Conservation (phyloP, 805 yeast genomes). For the Saccharomycopsis babjevae region DNA sequence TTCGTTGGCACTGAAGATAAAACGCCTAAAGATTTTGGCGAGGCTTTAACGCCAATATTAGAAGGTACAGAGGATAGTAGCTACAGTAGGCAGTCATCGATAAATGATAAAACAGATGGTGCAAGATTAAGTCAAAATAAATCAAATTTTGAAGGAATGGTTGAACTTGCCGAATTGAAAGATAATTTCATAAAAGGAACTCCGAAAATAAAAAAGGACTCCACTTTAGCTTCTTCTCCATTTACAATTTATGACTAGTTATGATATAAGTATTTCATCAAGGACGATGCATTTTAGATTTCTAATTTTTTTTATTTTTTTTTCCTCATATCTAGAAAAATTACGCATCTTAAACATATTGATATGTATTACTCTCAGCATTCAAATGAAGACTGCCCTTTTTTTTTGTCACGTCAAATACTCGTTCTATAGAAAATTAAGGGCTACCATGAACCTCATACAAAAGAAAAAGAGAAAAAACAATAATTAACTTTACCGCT, state of each 20-base stretch:
- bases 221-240: constrained; percentile 10
- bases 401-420: no score
- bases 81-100: background rate
- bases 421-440: no score
- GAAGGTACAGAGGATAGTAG: constrained; percentile 1
- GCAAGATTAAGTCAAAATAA: background rate
- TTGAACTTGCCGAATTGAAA: background rate
- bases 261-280: background rate
- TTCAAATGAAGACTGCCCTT: no score
- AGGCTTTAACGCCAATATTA: constrained; percentile 16
- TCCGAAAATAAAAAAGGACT: background rate
- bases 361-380: no score
- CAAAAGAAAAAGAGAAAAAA: no score
- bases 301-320: background rate
- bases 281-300: background rate
- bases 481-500: no score
- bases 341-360: no score
- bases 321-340: no score
- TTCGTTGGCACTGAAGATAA: background rate
- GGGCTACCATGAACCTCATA: no score
- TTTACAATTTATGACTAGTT: constrained; percentile 12
- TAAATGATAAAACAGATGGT: background rate
- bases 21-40: constrained; percentile 15
- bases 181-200: background rate
- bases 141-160: background rate